Base-by-base conservation (phyloP, 78 protist species). In the Paratrimastix pyriformis region DNA sequence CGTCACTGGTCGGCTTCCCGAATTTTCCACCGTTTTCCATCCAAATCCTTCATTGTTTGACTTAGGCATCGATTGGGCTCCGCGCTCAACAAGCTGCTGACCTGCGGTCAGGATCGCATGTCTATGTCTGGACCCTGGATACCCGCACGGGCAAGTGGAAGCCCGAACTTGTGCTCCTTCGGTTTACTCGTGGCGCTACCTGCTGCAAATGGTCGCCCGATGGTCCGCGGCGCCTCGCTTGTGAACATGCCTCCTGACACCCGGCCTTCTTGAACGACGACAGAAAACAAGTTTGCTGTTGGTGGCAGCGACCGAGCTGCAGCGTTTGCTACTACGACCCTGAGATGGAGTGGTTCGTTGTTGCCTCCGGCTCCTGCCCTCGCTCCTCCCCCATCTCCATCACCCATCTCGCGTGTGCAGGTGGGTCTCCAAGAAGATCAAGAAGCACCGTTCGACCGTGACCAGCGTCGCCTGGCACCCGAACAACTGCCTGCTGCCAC, bases 51-150 rank as follows among this genome's bases (percentile, higher is more conserved):
- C n/a, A n/a, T n/a, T n/a, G n/a, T n/a, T n/a, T n/a, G n/a, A n/a
- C n/a, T n/a, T n/a, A n/a, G n/a, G 68, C 18, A 62, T 62, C 68
- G 68, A 62, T 62, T 62, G 68, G 68, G 68, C 68, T 26, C 68
- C 68, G 21, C 15, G 21, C 29, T 62, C 26, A 62, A 62, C 37
- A 62, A 33, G 68, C 29, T 62, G 26, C 37, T 62, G 39, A 62
- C 68, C 15, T 62, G 68, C 68, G 15, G 42, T 29, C 68, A 62
- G 21, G 68, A 62, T 33, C 15, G 68, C 15, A 62, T 62, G 68
- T 21, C 13, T 62, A 62, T 62, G 68, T 62, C 37, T 62, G 68
- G 68, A 15, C 68, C 11, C 68, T 21, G 21, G 37, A n/a, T 62
- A 21, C 15, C 11, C 68, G 15, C 26, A 35, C 11, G 15, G 11